Percentiles rank a stretch among this genome's conserved stretches.
phyloP scores from a whole-genome alignment of 371 early-diverging fungal species.

The Apophysomyces variabilis region DNA sequence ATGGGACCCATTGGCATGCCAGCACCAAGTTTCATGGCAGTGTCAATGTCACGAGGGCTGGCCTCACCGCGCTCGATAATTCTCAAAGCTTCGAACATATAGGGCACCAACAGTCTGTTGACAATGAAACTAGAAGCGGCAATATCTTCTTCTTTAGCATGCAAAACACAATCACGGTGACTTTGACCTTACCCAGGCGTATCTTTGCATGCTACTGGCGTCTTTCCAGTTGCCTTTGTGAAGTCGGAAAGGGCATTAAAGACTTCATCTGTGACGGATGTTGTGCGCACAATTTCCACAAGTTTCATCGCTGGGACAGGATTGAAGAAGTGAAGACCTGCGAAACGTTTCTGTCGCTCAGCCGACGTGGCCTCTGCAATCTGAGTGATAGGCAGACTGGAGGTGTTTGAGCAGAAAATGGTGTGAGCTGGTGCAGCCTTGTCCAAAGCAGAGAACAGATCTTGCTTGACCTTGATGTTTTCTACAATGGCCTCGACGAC shows the following conservation, averaged over 20 bases:
- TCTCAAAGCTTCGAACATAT: conserved; percentile 93
- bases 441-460: conserved; percentile 76
- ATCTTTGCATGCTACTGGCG: conserved; percentile 94
- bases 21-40: conserved; percentile 97
- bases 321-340: conserved; percentile 96
- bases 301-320: conserved; percentile 98
- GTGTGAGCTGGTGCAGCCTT: conserved; percentile 71
- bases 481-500: conserved; percentile 96
- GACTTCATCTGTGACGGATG: conserved; percentile 61
- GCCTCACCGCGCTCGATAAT: conserved; percentile 93
- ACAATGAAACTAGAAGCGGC: conserved; percentile 80
- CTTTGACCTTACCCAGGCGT: conserved; percentile 83
- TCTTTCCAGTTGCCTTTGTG: conserved; percentile 78
- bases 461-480: conserved; percentile 86
- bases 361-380: conserved; percentile 76
- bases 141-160: neutral
- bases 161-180: neutral
- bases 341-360: conserved; percentile 65
- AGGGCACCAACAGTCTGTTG: conserved; percentile 95
- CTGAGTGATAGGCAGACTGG: conserved; percentile 81
- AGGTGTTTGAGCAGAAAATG: conserved; percentile 93
- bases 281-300: conserved; percentile 89
- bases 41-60: conserved; percentile 86
- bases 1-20: conserved; percentile 99
- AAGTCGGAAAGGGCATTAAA: conserved; percentile 69